These are phyloP conservation scores for Coelastrella sp. DNA, from an alignment of 139 green algal genomes.

Conservation along the genomic window DNA sequence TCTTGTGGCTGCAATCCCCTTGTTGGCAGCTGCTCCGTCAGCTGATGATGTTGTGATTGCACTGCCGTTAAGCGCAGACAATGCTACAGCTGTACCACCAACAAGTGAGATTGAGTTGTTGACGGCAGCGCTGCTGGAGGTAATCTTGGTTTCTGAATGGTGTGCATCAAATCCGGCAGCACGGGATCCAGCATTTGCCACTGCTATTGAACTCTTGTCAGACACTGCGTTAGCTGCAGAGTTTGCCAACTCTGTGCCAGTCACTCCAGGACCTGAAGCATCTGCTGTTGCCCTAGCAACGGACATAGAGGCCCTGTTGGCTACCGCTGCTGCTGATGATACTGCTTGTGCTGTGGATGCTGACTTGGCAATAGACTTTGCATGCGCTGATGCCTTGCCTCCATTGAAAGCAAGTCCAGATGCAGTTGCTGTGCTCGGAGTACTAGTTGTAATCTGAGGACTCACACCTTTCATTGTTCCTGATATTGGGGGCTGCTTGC, in stretches of 20 bases:
- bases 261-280: neutral
- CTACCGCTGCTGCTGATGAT: neutral
- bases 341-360: neutral
- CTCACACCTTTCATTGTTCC: too few species aligned
- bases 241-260: neutral
- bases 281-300: neutral
- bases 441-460: neutral
- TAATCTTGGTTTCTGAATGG: neutral
- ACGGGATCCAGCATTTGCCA: neutral
- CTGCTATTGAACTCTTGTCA: neutral
- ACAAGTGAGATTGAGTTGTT: neutral
- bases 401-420: conserved; percentile 29
- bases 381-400: conserved; percentile 12
- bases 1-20: neutral
- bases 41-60: neutral
- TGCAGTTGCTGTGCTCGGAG: neutral
- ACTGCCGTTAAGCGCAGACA: neutral
- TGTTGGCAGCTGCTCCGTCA: neutral
- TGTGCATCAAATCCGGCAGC: neutral
- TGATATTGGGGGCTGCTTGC: too few species aligned
- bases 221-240: neutral
- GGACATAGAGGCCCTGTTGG: neutral
- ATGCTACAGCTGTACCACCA: conserved; percentile 10
- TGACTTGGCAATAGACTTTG: neutral
- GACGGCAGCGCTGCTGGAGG: neutral